Evolutionary conservation across 2,329 filamentous ascomycete genomes (phyloP).

Genomic region (Kalmusia sp.): DNA sequence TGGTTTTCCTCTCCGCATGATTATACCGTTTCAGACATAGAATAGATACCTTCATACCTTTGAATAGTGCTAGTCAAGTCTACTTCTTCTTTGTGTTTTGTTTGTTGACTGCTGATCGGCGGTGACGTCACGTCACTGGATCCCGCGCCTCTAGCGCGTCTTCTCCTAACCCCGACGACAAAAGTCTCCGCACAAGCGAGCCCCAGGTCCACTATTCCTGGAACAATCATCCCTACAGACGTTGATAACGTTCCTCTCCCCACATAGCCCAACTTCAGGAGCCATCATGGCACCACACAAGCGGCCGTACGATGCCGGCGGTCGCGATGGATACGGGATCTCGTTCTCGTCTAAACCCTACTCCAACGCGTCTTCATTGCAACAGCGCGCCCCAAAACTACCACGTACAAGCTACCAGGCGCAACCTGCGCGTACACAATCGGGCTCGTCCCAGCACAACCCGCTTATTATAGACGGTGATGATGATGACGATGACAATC

Average conservation of each 20-base stretch:
- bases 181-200: constrained; percentile 7
- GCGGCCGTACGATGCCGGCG: constrained; percentile 13
- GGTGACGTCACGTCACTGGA: constrained; percentile 23
- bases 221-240: neutral
- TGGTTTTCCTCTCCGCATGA: neutral
- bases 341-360: constrained; percentile 29
- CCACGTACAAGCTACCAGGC: constrained; percentile 26
- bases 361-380: constrained; percentile 23
- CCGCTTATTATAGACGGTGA: constrained; percentile 33
- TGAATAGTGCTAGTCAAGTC: no score
- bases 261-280: neutral
- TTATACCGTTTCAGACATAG: neutral
- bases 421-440: constrained; percentile 12
- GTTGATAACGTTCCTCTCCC: neutral
- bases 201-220: constrained; percentile 5
- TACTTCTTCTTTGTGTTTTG: no score
- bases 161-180: constrained; percentile 11
- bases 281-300: constrained; percentile 19
- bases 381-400: constrained; percentile 33
- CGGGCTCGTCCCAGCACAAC: constrained; percentile 35
- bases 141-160: constrained; percentile 23
- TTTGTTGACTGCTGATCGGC: no score
- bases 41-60: constrained; percentile 16
- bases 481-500: no score
- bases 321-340: neutral